Evolutionary conservation across 805 yeast genomes (phyloP), one percentile per base, ranked within the genome.

Genomic region (Lipomyces starkeyi): DNA sequence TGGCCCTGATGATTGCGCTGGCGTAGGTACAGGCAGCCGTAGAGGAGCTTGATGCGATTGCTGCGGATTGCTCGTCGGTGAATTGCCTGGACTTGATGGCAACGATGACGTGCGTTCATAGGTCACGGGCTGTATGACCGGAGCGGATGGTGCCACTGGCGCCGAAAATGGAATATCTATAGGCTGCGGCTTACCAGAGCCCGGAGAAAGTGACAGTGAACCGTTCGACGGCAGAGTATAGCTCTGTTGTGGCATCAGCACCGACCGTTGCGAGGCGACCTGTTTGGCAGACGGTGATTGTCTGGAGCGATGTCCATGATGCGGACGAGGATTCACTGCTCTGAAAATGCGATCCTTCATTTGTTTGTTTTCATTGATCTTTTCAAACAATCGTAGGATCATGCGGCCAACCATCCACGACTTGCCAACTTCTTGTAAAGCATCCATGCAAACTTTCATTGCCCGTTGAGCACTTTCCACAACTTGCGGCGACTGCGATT

Each of bases 381-480:
- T 80, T 43, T 84, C 80, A 25, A 89, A 82, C 66, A 85, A 79
- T 67, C 80, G 83, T 65, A 83, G 83, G 8, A 89, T 85, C 62
- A 87, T 84, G 59, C 78, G 74, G 1, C 83, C 85, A 58, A 87
- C 82, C 20, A 87, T 81, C 78, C 88, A 87, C 49, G 83, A 85
- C 37, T 85, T 84, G 67, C 88, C 80, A 20, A 82, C 74, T 59
- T 76, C 80, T 13, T 74, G 72, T 62, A 84, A 71, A 1, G 84
- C 80, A 35, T 75, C 37, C 76, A 73, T 68, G 61, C 82, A 77
- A 1, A 78, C 71, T 0, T 71, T 73, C 61, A 81, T 74, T 0
- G 83, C 81, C 34, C 74, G 61, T 61, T 74, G 76, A 2, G 85
- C 84, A 14, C 79, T 74, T 61, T 78, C 79, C 0, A 77, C 77